A percentile compares a stretch with the other conserved stretches of the same genome.
phyloP scores from a whole-genome alignment of 2,329 filamentous ascomycete genomes.

The Lanzia echinophila region DNA sequence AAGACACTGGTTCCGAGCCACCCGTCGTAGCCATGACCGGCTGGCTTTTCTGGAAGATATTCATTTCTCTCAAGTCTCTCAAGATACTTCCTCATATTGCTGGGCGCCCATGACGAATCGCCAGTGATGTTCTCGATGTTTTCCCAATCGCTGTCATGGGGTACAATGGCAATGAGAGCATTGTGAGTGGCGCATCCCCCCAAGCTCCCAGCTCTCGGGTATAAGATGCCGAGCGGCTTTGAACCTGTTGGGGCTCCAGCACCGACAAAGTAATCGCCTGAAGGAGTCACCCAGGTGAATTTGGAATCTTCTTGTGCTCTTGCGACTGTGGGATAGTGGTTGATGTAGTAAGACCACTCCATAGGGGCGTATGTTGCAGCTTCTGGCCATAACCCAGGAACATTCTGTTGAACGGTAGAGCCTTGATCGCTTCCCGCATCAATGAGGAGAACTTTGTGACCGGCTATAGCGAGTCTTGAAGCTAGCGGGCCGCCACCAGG shows the following conservation, averaged over 20 bases:
- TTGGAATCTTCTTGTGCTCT: constrained; percentile 14
- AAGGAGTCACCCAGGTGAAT: constrained; percentile 32
- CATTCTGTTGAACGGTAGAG: constrained; percentile 35
- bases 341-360: constrained; percentile 41
- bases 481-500: constrained; percentile 46
- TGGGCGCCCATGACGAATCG: constrained; percentile 23
- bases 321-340: constrained; percentile 15
- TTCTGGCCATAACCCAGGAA: constrained; percentile 41
- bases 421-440: constrained; percentile 48
- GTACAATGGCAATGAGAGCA: constrained; percentile 17
- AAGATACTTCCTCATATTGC: constrained; percentile 38
- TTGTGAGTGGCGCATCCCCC: constrained; percentile 25
- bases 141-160: constrained; percentile 20
- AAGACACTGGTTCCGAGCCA: constrained; percentile 27
- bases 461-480: constrained; percentile 43
- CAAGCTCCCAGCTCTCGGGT: constrained; percentile 28
- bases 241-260: constrained; percentile 20
- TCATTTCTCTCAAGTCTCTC: constrained; percentile 37
- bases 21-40: constrained; percentile 21
- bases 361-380: constrained; percentile 32
- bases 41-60: constrained; percentile 33
- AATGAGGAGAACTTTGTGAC: constrained; percentile 44
- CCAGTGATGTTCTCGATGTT: constrained; percentile 20
- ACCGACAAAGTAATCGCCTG: constrained; percentile 23
- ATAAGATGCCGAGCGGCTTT: constrained; percentile 24